Percentiles rank a stretch among this genome's conserved stretches.
Evolutionary conservation across 1,284 basidiomycete genomes (phyloP).

Genomic region (Bjerkandera adusta): DNA sequence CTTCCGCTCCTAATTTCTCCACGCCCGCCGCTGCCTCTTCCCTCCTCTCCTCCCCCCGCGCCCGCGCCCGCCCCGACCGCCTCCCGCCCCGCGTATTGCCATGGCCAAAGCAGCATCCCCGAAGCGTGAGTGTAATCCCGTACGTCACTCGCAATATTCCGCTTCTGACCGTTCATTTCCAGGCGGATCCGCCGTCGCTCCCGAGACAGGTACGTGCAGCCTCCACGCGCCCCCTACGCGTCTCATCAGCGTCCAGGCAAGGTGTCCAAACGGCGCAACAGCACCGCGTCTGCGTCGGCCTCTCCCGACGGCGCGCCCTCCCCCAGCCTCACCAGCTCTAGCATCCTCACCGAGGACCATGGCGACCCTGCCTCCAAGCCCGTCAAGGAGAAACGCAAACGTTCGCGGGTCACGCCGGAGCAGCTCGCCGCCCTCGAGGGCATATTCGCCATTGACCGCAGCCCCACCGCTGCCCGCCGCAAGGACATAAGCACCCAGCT

Average conservation of each 20-base stretch:
- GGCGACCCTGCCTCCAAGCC: background rate
- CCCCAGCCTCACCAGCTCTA: background rate
- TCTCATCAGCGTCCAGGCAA: background rate
- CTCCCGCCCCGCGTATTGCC: background rate
- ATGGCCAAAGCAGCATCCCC: no score
- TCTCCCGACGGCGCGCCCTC: background rate
- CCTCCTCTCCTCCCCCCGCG: no score
- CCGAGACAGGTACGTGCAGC: background rate
- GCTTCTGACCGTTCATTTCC: no score
- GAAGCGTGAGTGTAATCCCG: no score
- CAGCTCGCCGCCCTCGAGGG: constrained; percentile 74
- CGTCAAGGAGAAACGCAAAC: constrained; percentile 72
- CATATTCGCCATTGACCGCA: constrained; percentile 64
- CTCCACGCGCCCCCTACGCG: background rate
- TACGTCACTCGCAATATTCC: no score
- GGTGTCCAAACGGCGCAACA: no score
- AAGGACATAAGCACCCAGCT: constrained; percentile 71
- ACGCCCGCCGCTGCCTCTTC: background rate
- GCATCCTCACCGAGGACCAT: background rate
- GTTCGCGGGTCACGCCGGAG: constrained; percentile 73
- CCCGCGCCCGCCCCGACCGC: background rate
- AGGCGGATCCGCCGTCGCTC: background rate
- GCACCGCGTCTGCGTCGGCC: background rate
- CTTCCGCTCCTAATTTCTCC: background rate
- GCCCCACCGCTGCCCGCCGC: constrained; percentile 65